phyloP scores from a whole-genome alignment of 2,329 filamentous ascomycete genomes.

The Elsinoe arachidis region DNA sequence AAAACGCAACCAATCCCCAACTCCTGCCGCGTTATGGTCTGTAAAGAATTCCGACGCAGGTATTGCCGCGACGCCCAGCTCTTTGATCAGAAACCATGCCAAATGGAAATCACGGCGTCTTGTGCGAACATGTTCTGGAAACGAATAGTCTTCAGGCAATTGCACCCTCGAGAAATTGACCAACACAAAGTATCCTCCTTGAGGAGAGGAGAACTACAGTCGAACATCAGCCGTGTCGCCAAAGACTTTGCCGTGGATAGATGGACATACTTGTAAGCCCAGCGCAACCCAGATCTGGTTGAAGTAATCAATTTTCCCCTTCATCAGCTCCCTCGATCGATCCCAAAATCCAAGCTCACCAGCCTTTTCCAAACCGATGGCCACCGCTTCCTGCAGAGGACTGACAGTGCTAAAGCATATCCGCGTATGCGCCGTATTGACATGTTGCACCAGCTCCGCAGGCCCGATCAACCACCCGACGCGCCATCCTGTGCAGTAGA shows the following conservation, averaged over 20 bases:
- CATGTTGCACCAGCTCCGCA: slow-evolving; percentile 79
- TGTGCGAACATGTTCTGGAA: slow-evolving; percentile 78
- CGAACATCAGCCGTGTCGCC: background rate
- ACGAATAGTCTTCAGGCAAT: slow-evolving; percentile 73
- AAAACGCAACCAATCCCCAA: slow-evolving; percentile 88
- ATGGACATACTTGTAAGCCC: slow-evolving; percentile 30
- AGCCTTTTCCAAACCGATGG: slow-evolving; percentile 88
- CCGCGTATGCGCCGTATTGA: slow-evolving; percentile 86
- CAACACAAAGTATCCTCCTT: slow-evolving; percentile 95
- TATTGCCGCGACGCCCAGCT: slow-evolving; percentile 90
- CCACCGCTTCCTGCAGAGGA: slow-evolving; percentile 86
- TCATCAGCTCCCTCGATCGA: slow-evolving; percentile 74
- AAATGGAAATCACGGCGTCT: slow-evolving; percentile 90
- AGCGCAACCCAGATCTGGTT: slow-evolving; percentile 53
- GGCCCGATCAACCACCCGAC: slow-evolving; percentile 93
- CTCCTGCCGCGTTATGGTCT: slow-evolving; percentile 69
- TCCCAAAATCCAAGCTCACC: slow-evolving; percentile 83
- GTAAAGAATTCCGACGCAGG: slow-evolving; percentile 98
- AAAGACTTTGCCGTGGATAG: background rate
- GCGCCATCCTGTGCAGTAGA: slow-evolving; percentile 95
- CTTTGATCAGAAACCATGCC: slow-evolving; percentile 92
- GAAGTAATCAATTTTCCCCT: slow-evolving; percentile 76
- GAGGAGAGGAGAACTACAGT: slow-evolving; percentile 68
- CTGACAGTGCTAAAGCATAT: slow-evolving; percentile 95
- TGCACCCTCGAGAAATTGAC: slow-evolving; percentile 86